These are phyloP conservation scores for Begonia fuchsioides DNA, from an alignment of 306 rosid genomes.

Conservation along the genomic window DNA sequence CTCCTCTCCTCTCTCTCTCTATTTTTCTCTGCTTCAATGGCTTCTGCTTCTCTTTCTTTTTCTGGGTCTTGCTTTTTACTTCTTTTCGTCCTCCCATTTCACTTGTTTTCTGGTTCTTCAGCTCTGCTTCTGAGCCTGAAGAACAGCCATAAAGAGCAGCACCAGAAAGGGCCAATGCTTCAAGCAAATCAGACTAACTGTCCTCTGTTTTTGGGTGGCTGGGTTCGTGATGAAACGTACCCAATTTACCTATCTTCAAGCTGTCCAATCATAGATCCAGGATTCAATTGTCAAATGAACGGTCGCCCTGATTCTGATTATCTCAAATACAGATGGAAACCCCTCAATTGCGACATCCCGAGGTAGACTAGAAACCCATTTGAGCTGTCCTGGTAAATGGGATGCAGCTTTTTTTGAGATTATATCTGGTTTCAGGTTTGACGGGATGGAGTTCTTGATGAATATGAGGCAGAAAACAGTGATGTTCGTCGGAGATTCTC, in stretches of 20 bases:
- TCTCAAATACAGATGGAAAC: slow-evolving; percentile 78
- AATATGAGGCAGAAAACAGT: slow-evolving; percentile 66
- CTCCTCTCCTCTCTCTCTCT: slow-evolving; percentile 15
- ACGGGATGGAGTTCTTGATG: slow-evolving; percentile 66
- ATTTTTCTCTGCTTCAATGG: slow-evolving; percentile 19
- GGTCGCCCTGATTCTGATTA: slow-evolving; percentile 89
- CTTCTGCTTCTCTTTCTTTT: slow-evolving; percentile 8
- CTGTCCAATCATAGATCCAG: slow-evolving; percentile 74
- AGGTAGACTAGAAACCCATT: slow-evolving; percentile 33
- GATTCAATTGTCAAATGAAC: slow-evolving; percentile 79
- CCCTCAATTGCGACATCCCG: slow-evolving; percentile 89
- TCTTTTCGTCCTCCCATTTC: slow-evolving; percentile 24
- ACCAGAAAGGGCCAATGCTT: slow-evolving; percentile 32
- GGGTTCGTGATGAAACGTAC: slow-evolving; percentile 71
- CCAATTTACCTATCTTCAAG: slow-evolving; percentile 58
- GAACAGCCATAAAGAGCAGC: slow-evolving; percentile 30
- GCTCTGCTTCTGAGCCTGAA: slow-evolving; percentile 45
- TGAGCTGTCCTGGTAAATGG: neutral
- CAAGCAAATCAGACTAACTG: slow-evolving; percentile 63
- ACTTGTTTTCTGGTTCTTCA: slow-evolving; percentile 25
- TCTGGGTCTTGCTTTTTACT: slow-evolving; percentile 10
- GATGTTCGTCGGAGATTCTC: slow-evolving; percentile 89
- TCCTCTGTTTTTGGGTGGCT: slow-evolving; percentile 66
- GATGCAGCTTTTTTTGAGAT: neutral
- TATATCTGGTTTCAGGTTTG: slow-evolving; percentile 44